Conservation (phyloP, 352 stramenopile species). For the Phytopythium cucurbitacearum region DNA sequence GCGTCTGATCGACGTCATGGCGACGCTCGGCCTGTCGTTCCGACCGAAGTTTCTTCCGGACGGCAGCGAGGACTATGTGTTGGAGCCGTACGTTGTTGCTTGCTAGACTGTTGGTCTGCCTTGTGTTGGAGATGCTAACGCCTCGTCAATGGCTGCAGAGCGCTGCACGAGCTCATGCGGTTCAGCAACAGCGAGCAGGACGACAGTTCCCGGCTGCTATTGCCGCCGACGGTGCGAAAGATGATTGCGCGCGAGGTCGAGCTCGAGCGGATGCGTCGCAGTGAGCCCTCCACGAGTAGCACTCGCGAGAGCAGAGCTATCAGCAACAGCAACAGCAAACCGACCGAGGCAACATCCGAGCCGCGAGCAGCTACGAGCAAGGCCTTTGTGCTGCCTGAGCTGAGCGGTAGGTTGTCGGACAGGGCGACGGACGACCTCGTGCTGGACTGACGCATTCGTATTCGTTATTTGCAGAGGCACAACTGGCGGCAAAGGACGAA, state of each 20-base stretch:
- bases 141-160: constrained; percentile 19
- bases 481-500: constrained; percentile 62
- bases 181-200: constrained; percentile 41
- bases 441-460: background rate
- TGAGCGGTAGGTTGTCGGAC: constrained; percentile 37
- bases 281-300: constrained; percentile 24
- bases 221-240: constrained; percentile 63
- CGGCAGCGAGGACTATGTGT: constrained; percentile 60
- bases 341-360: constrained; percentile 11
- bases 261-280: constrained; percentile 73
- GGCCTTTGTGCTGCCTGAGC: constrained; percentile 44
- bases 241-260: constrained; percentile 81
- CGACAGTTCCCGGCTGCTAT: constrained; percentile 22
- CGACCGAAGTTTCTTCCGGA: constrained; percentile 60
- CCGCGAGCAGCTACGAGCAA: constrained; percentile 22
- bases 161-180: constrained; percentile 64
- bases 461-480: constrained; percentile 28
- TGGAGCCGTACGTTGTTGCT: constrained; percentile 65
- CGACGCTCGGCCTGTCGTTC: constrained; percentile 74
- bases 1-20: constrained; percentile 72
- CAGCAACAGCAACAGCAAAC: constrained; percentile 5
- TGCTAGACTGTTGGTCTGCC: background rate
- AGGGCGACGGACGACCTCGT: background rate
- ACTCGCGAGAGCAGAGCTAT: constrained; percentile 1
- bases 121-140: constrained; percentile 1